Conservation (phyloP, 2,329 filamentous ascomycete species). For the Beauveria pseudobassiana region DNA sequence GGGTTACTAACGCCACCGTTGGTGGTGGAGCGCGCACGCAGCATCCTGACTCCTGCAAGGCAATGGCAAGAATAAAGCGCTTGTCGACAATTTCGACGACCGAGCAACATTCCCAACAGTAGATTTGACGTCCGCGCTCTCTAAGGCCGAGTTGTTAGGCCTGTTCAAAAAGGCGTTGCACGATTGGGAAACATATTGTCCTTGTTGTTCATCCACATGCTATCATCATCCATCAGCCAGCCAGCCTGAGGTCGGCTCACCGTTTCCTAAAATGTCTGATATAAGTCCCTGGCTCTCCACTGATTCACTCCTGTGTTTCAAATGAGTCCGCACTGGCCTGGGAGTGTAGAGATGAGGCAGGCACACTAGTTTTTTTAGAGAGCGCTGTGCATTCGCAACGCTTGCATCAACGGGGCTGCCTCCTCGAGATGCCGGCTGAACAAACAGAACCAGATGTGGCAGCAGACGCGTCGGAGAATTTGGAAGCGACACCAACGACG, state of each 20-base stretch:
- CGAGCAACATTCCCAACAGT: background rate
- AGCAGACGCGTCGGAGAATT: background rate
- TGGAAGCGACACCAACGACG: background rate
- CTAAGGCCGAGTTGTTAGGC: background rate
- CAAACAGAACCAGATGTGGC: background rate
- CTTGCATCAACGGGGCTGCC: background rate
- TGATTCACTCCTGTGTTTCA: too few species aligned
- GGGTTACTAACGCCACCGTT: background rate
- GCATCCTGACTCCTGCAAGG: constrained; percentile 21
- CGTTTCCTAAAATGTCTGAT: background rate
- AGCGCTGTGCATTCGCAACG: background rate
- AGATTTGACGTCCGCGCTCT: background rate
- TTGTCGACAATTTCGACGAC: constrained; percentile 6
- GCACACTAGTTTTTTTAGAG: background rate
- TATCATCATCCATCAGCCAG: too few species aligned
- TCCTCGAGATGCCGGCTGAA: background rate
- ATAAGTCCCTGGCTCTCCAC: background rate
- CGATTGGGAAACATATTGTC: too few species aligned
- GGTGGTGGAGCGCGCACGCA: constrained; percentile 10
- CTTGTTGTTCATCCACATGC: too few species aligned
- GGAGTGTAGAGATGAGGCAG: background rate
- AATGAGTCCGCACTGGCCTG: background rate
- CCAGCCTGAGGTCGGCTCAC: too few species aligned
- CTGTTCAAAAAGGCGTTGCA: too few species aligned
- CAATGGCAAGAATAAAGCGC: constrained; percentile 20